Base-by-base conservation (phyloP, 306 rosid genomes). In the Vigna nakashimae region DNA sequence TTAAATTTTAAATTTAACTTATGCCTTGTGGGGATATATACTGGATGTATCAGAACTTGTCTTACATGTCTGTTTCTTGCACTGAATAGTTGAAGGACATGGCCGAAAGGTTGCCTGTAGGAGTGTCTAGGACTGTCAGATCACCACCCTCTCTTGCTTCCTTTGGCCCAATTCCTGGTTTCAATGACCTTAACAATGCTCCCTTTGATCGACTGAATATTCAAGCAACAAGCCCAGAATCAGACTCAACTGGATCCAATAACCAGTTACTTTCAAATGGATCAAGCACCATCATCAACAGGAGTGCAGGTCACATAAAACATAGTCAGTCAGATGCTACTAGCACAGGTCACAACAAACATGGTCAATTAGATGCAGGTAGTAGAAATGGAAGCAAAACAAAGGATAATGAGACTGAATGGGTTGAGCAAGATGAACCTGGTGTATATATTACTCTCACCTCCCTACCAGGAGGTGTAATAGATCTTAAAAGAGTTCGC, bases 371-470 rank as follows among this genome's bases (percentile, higher is more conserved):
- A 46, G 98, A 92, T 74, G 75, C 86, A 28, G 64, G 88, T 32
- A 78, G 79, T 67, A 89, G 77, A 90, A 95, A 91, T 76, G 96
- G 97, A 79, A 86, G 81, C 86, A 90, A 89, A 85, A 92, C 83
- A 49, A 95, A 89, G 82, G 97, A 95, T 55, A 83, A 79, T 51
- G 99, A 91, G 74, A 82, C 85, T 70, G 99, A 95, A 87, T 89
- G 99, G 99, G 96, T 92, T 26, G 97, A 95, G 88, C 99, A 95
- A 84, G 97, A 91, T 76, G 98, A 95, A 84, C 86, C 99, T 45
- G 99, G 99, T 75, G 99, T 95, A 55, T 95, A 90, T 80, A 95
- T 95, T 80, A 92, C 99, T 43, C 98, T 95, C 65, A 87, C 98
- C 70, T 86, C 98, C 81, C 86, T 91, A 42, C 96, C 96, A 8